phyloP scores from a whole-genome alignment of 192 early-diverging fungal species.

The Coemansia sp. region DNA sequence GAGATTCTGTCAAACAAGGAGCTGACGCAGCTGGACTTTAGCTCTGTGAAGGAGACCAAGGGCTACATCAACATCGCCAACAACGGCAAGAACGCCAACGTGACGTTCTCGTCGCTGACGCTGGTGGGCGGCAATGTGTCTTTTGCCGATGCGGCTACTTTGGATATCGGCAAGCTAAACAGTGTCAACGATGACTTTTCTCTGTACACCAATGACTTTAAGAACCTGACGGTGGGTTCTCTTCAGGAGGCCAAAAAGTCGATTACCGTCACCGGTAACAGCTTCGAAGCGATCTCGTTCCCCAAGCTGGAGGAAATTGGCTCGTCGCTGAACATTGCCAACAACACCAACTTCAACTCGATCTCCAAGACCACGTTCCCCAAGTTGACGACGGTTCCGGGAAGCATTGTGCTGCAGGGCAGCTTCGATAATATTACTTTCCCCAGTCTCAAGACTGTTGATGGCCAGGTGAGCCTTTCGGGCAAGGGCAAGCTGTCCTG shows the following conservation, averaged over 20 bases:
- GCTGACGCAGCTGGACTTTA: constrained; percentile 55
- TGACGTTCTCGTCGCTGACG: constrained; percentile 54
- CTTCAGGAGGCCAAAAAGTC: constrained; percentile 56
- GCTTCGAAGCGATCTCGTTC: constrained; percentile 59
- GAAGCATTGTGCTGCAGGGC: constrained; percentile 60
- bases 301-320: constrained; percentile 57
- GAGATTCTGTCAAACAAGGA: constrained; percentile 60
- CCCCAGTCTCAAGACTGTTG: constrained; percentile 57
- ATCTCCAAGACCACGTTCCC: constrained; percentile 55
- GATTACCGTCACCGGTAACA: constrained; percentile 59
- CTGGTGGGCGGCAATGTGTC: constrained; percentile 57
- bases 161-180: constrained; percentile 52
- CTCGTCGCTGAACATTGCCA: constrained; percentile 61
- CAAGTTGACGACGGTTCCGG: constrained; percentile 58
- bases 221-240: constrained; percentile 49
- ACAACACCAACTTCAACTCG: constrained; percentile 60
- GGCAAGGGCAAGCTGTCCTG: constrained; percentile 62
- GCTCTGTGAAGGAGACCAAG: constrained; percentile 38
- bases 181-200: constrained; percentile 57
- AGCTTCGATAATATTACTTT: constrained; percentile 58
- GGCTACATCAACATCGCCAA: constrained; percentile 59
- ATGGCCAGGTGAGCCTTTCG: constrained; percentile 62
- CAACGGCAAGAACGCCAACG: constrained; percentile 52
- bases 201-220: constrained; percentile 60
- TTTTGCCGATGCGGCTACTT: constrained; percentile 54